Evolutionary conservation across 139 green algal genomes (phyloP), one percentile per base, ranked within the genome.

Genomic region (Micromonas commoda): DNA sequence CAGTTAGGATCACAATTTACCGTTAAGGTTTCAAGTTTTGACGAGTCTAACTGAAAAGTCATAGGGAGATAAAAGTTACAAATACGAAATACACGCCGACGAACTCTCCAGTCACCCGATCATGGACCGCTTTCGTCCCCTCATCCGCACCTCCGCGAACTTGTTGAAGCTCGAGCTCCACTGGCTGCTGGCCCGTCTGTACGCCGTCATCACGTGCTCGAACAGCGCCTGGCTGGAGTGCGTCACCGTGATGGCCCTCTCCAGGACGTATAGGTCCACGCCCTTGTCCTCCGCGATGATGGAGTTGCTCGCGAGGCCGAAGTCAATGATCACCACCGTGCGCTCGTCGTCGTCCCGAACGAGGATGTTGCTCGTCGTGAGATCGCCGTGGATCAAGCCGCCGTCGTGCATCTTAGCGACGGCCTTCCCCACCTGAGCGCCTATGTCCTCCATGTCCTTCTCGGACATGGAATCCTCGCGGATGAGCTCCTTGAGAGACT

Each of bases 341-440:
- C 24, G 29, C 5, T 72, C 72, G 76, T 85, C 83, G 2, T 0
- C 20, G 6, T 80, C 61, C 2, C 83, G 78, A 29, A 97, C 73
- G 37, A 97, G 78, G 72, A 97, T 87, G 77, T 97, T 95, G 73
- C 80, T 91, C 34, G 91, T 93, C 28, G 92, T 94, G n/a, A 97
- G 86, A 84, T 96, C 89, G 38, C 93, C 92, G 76, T 97, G 93
- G 28, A 97, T 84, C 67, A 97, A 68, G 31, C 88, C 88, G 20
- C 90, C 93, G 82, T 97, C 93, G 73, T 97, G 93, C 72, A 97
- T 45, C 37, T 60, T 71, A 0, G 93, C 92, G 24, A 97, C 67
- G 4, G 74, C 34, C 5, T 39, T 33, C 0, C 93, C 93, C 9
- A 97, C 86, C 32, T 82, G 69, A 2, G 45, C 21, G 71, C 91